Evolutionary conservation across 352 stramenopile genomes (phyloP), one percentile per base, ranked within the genome.

Genomic region (Globisporangium lucens): DNA sequence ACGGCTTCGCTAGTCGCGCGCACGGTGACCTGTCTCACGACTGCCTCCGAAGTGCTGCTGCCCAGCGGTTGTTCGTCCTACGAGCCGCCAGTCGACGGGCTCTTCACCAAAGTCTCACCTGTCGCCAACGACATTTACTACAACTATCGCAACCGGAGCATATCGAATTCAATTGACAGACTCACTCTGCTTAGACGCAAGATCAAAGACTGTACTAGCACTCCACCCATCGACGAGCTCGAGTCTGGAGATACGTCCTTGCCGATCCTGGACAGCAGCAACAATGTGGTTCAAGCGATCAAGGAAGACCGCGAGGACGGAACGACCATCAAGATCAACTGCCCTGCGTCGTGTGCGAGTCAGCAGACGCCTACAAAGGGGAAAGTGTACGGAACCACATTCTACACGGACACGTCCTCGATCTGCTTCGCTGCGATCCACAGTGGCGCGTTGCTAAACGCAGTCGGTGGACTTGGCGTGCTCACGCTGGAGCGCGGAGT

Each of bases 31-130:
- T 99, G 95, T 74, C 67, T 74, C 8, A 97, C 94, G 36, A 82
- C 75, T 53, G 71, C 95, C 3, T 75, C 84, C 0, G 81, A 98
- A 56, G 81, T 98, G 17, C 59, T 98, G 27, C 75, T 95, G 10
- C 97, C 97, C 0, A 97, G 89, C 38, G 95, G 97, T 7, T 99
- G 97, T 74, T 89, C 88, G 4, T 98, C 90, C 12, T 99, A 99
- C 72, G 95, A 98, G 33, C 81, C 87, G 33, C 90, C 92, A 27
- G 86, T 98, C 13, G 96, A 98, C 65, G 85, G 96, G 29, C 73
- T 93, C 12, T 93, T 92, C 57, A 70, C 92, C 10, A 89, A 91
- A 38, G 73, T 78, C 17, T 91, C 95, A 8, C 79, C 93, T 15
- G 70, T 73, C 41, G 69, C 69, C 52, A 89, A 94, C 77, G 98